Percentiles rank a stretch among this genome's conserved stretches.
Evolutionary conservation across 75 land plant species (phyloP).

Genomic region (Selaginella tamariscina): DNA sequence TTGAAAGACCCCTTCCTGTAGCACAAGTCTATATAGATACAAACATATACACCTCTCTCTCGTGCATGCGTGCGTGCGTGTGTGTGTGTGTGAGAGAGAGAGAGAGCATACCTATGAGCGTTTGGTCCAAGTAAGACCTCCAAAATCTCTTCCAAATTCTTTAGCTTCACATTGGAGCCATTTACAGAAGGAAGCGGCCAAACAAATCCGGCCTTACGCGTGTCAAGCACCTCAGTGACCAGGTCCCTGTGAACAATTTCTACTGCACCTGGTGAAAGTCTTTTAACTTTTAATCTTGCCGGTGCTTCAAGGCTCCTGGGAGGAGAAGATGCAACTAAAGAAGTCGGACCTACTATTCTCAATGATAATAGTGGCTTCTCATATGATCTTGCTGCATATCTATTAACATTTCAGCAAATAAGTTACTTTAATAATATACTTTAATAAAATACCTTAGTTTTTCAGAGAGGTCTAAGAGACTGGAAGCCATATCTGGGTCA

Average conservation of each 20-base stretch:
- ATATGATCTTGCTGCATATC: conserved; percentile 35
- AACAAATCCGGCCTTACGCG: conserved; percentile 15
- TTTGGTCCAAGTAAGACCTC: conserved; percentile 41
- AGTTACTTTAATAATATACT: too few species aligned
- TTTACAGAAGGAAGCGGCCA: conserved; percentile 86
- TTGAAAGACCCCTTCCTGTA: conserved; percentile 54
- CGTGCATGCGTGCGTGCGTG: too few species aligned
- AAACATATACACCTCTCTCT: too few species aligned
- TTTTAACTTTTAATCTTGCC: conserved; percentile 67
- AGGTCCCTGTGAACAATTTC: conserved; percentile 31
- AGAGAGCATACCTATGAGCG: too few species aligned
- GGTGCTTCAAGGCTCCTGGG: conserved; percentile 18
- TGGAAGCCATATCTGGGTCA: conserved; percentile 38
- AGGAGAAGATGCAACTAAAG: conserved; percentile 46
- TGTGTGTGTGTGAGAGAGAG: too few species aligned
- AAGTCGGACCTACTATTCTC: conserved; percentile 83
- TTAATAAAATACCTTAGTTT: conserved; percentile 49
- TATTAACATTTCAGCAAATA: too few species aligned
- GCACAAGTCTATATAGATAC: too few species aligned
- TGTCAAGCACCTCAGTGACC: not conserved
- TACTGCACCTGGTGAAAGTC: conserved; percentile 88
- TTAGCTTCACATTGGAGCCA: conserved; percentile 47
- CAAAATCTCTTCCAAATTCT: conserved; percentile 54
- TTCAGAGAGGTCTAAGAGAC: conserved; percentile 56
- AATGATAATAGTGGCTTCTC: conserved; percentile 63